Conservation (phyloP, 164 flowering plant species). For the Sedum album region DNA sequence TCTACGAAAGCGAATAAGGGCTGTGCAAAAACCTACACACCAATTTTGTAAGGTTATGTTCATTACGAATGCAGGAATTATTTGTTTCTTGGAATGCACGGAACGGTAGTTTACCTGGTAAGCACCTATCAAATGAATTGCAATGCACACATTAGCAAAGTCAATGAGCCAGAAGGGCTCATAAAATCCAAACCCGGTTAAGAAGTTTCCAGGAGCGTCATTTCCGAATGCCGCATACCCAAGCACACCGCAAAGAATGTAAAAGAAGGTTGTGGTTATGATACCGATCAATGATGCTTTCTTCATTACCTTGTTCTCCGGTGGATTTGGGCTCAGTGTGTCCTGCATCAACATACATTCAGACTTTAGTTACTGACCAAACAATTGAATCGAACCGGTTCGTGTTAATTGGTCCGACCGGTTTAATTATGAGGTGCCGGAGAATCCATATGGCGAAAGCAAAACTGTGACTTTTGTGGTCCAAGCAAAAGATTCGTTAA, state of each 20-base stretch:
- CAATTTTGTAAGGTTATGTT: too few relatives aligned
- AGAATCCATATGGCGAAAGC: background rate
- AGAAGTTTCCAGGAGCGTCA: constrained; percentile 38
- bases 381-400: background rate
- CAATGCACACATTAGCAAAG: too few relatives aligned
- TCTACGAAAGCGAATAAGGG: constrained; percentile 27
- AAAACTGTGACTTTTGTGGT: background rate
- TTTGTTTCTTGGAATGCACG: background rate
- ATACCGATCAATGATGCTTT: constrained; percentile 30
- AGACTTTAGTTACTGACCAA: background rate
- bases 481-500: background rate
- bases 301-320: constrained; percentile 53
- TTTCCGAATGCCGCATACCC: constrained; percentile 49
- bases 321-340: constrained; percentile 32
- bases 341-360: constrained; percentile 21
- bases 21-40: constrained; percentile 33
- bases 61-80: too few relatives aligned
- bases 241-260: too few relatives aligned
- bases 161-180: constrained; percentile 45
- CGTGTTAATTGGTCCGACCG: background rate
- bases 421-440: background rate
- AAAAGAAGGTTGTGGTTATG: constrained; percentile 33
- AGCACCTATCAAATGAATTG: constrained; percentile 39
- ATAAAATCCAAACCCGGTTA: constrained; percentile 42
- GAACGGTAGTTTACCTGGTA: constrained; percentile 33